phyloP scores from a whole-genome alignment of 1,284 basidiomycete species.

The Ceratobasidium sp. region DNA sequence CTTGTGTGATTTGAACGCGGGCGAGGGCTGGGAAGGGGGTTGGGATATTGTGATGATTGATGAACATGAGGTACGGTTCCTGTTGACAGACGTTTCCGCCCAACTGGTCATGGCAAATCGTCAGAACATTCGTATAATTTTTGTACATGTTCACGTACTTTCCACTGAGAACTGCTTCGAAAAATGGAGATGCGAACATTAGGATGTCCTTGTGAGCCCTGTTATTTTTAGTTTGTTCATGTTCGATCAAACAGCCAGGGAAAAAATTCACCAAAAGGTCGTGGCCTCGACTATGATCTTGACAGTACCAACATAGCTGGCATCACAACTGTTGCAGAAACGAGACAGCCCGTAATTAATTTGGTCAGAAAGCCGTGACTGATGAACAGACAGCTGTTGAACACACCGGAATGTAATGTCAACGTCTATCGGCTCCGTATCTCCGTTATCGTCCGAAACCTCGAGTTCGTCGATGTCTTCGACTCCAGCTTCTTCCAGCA shows the following conservation, averaged over 20 bases:
- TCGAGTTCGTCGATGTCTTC: constrained; percentile 56
- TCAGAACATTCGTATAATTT: background rate
- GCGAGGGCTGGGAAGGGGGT: constrained; percentile 61
- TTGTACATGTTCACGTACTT: constrained; percentile 52
- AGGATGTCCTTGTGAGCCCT: constrained; percentile 87
- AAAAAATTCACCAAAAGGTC: constrained; percentile 73
- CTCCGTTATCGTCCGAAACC: constrained; percentile 39
- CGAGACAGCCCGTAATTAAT: background rate
- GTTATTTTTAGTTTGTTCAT: constrained; percentile 20
- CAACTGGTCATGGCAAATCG: constrained; percentile 41
- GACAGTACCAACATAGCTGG: constrained; percentile 75
- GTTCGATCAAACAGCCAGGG: constrained; percentile 8
- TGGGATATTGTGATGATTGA: constrained; percentile 83
- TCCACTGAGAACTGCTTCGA: constrained; percentile 81
- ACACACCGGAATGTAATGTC: constrained; percentile 71
- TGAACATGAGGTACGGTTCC: constrained; percentile 74
- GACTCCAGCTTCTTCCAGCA: constrained; percentile 71
- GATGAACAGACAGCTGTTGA: background rate
- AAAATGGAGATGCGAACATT: constrained; percentile 85
- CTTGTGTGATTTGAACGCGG: constrained; percentile 10
- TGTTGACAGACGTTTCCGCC: constrained; percentile 47
- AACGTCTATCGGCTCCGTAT: constrained; percentile 64
- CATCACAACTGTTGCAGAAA: constrained; percentile 47
- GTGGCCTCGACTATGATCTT: constrained; percentile 85
- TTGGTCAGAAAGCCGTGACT: background rate